A percentile compares a stretch with the other conserved stretches of the same genome.
Conservation (phyloP, 768 basidiomycete species). For the Termitomyces sp. region DNA sequence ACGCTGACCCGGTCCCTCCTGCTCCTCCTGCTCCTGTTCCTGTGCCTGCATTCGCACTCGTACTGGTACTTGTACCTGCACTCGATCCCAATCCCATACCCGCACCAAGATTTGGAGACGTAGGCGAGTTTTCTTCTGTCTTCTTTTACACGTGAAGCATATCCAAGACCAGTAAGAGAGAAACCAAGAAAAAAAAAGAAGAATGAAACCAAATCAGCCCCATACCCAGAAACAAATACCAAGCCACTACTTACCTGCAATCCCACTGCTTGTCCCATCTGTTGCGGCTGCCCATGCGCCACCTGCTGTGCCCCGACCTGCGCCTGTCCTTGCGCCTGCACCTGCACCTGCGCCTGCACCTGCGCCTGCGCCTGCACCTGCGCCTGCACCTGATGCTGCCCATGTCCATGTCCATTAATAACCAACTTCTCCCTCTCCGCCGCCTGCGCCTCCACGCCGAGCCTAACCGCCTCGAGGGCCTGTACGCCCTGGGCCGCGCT, state of each 20-base stretch:
- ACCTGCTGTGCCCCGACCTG: background rate
- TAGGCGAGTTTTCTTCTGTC: background rate
- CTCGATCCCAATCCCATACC: background rate
- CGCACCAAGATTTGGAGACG: background rate
- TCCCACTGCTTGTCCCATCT: background rate
- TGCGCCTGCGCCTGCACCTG: background rate
- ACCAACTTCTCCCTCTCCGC: background rate
- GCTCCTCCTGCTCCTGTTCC: background rate
- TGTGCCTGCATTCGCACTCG: too few relatives aligned
- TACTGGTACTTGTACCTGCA: too few relatives aligned
- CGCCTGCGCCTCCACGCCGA: background rate
- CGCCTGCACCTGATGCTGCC: background rate
- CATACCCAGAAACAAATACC: background rate
- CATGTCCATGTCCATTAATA: background rate
- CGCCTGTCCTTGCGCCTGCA: background rate
- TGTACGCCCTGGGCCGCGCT: background rate
- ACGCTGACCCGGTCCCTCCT: background rate
- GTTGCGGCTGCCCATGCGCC: background rate
- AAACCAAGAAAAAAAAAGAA: background rate
- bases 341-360: background rate
- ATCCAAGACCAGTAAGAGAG: too few relatives aligned
- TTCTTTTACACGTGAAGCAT: background rate
- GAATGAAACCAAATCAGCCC: background rate
- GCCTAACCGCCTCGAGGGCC: background rate
- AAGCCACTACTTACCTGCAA: slow-evolving; percentile 6